phyloP scores from a whole-genome alignment of 2,329 filamentous ascomycete species.

The Thermoascus crustaceus region DNA sequence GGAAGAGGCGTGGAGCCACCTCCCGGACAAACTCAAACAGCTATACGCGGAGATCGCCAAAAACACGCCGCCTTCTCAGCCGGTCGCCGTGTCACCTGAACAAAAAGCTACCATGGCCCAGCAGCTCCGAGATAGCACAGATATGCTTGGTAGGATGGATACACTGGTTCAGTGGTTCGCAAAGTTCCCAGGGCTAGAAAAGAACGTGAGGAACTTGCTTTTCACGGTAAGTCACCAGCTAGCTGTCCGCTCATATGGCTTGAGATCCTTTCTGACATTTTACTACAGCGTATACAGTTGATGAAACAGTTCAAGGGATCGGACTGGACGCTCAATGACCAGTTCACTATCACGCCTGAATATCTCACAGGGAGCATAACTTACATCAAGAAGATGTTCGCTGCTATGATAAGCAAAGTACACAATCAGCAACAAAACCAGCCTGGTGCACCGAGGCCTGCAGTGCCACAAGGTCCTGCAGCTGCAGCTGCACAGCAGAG shows the following conservation, averaged over 20 bases:
- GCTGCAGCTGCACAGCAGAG: conserved; percentile 13
- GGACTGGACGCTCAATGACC: conserved; percentile 36
- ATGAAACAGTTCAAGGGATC: conserved; percentile 38
- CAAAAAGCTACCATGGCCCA: conserved; percentile 32
- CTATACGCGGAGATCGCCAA: conserved; percentile 31
- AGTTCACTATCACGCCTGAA: conserved; percentile 37
- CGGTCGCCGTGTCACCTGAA: conserved; percentile 29
- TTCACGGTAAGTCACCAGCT: conserved; percentile 26
- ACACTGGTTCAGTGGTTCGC: conserved; percentile 32
- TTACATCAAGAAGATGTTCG: conserved; percentile 36
- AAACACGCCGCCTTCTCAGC: conserved; percentile 22
- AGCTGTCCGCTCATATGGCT: background rate
- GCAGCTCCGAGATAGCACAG: conserved; percentile 32
- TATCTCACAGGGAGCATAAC: conserved; percentile 28
- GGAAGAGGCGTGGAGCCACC: conserved; percentile 30
- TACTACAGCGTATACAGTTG: conserved; percentile 33
- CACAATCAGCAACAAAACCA: conserved; percentile 24
- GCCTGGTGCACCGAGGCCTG: conserved; percentile 15
- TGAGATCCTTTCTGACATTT: conserved; percentile 10
- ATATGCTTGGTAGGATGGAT: conserved; percentile 38
- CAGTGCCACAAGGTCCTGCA: conserved; percentile 15
- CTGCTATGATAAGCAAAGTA: conserved; percentile 27
- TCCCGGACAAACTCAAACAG: conserved; percentile 32
- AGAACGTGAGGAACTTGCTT: conserved; percentile 27
- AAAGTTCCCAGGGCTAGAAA: conserved; percentile 33